Evolutionary conservation across 2,329 filamentous ascomycete genomes (phyloP).

Genomic region (Lasiodiplodia theobromae): DNA sequence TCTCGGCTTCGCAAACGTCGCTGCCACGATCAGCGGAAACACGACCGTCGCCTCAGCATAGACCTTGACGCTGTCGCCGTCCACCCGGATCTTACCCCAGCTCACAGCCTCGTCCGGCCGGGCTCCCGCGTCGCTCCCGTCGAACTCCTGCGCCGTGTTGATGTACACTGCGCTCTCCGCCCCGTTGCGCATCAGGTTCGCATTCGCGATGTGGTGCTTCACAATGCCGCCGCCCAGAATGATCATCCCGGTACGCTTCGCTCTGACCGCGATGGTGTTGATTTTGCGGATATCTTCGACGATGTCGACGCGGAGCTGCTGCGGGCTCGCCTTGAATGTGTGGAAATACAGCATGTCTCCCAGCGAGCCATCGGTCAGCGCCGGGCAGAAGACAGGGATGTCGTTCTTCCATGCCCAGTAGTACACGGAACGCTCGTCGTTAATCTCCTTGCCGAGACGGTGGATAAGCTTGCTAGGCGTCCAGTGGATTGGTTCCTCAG

Average conservation of each 20-base stretch:
- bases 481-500: conserved; percentile 78
- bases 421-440: conserved; percentile 88
- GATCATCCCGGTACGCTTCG: conserved; percentile 91
- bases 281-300: conserved; percentile 92
- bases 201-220: conserved; percentile 98
- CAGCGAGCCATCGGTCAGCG: conserved; percentile 90
- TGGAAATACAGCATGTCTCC: conserved; percentile 99
- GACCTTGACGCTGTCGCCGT: conserved; percentile 86
- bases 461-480: conserved; percentile 92
- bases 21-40: conserved; percentile 72
- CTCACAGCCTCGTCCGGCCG: conserved; percentile 95
- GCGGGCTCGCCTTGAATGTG: conserved; percentile 87
- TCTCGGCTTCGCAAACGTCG: conserved; percentile 63
- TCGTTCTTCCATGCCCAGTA: conserved; percentile 98
- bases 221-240: conserved; percentile 93
- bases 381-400: conserved; percentile 96
- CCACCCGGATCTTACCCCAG: conserved; percentile 97
- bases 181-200: conserved; percentile 95
- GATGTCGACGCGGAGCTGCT: conserved; percentile 84
- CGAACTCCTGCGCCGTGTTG: conserved; percentile 97
- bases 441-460: conserved; percentile 90
- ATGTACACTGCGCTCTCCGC: conserved; percentile 97
- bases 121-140: conserved; percentile 94
- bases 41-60: conserved; percentile 73
- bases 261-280: conserved; percentile 88